Conservation (phyloP, 148 eudicot genomes). For the Fallopia convolvulus region DNA sequence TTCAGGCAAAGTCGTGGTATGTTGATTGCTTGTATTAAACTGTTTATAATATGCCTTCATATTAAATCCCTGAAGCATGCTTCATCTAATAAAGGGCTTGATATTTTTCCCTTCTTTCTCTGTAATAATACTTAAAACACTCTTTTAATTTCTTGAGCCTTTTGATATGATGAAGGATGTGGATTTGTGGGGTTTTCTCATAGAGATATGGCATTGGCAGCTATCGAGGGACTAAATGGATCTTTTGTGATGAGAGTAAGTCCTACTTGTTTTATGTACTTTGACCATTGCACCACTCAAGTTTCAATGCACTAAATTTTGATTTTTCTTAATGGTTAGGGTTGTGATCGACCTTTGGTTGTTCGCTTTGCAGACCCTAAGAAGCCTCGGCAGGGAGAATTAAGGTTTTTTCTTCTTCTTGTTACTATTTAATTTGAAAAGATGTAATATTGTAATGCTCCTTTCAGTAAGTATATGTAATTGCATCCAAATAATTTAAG, state of each 20-base stretch:
- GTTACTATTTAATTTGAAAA: conserved; percentile 1
- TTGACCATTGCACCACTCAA: conserved; percentile 3
- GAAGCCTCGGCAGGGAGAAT: conserved; percentile 69
- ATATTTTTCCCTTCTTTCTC: not conserved
- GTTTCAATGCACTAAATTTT: not conserved
- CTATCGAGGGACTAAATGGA: conserved; percentile 77
- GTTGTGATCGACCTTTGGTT: conserved; percentile 73
- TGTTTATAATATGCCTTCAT: not conserved
- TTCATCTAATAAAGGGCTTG: conserved; percentile 4
- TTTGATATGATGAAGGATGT: conserved; percentile 41
- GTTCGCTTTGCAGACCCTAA: conserved; percentile 98
- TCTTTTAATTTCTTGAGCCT: conserved; percentile 8
- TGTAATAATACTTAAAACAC: not conserved
- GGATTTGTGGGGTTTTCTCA: conserved; percentile 67
- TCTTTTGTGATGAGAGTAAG: conserved; percentile 71
- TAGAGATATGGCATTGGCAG: conserved; percentile 87
- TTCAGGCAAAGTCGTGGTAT: conserved; percentile 63
- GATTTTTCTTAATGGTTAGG: conserved; percentile 32
- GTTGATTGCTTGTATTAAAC: conserved; percentile 21
- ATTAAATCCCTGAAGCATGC: not conserved
- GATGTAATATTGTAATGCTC: not conserved
- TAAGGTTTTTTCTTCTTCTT: conserved; percentile 32
- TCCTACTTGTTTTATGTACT: conserved; percentile 14
- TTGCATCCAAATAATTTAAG: not conserved
- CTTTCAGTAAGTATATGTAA: not conserved